phyloP scores from a whole-genome alignment of 805 yeast genomes.

The Zygoascus biomembranicola region DNA sequence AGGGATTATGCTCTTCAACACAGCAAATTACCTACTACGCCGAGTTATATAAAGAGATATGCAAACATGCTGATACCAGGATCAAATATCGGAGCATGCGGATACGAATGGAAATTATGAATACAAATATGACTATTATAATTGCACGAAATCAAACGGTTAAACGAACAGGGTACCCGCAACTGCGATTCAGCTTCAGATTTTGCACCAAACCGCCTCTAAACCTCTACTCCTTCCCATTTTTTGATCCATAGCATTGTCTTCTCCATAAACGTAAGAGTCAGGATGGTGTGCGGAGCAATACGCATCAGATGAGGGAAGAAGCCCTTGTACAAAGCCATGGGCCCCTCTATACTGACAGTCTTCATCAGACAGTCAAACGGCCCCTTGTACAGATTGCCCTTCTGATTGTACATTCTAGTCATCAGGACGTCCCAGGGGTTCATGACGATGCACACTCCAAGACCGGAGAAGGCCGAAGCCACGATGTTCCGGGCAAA shows the following conservation, averaged over 20 bases:
- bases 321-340: constrained; percentile 90
- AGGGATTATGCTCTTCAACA: too few species aligned
- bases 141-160: too few species aligned
- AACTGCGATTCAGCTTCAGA: too few species aligned
- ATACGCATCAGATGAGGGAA: constrained; percentile 86
- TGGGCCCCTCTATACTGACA: constrained; percentile 68
- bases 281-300: constrained; percentile 86
- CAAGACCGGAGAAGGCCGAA: constrained; percentile 74
- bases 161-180: too few species aligned
- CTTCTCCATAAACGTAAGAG: constrained; percentile 92
- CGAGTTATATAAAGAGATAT: too few species aligned
- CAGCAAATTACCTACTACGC: too few species aligned
- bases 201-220: too few species aligned
- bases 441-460: constrained; percentile 92
- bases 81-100: too few species aligned
- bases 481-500: constrained; percentile 64
- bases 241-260: constrained; percentile 57
- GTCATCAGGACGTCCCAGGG: constrained; percentile 96
- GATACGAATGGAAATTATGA: too few species aligned
- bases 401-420: constrained; percentile 90
- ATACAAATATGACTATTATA: too few species aligned
- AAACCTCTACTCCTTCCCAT: constrained; percentile 33
- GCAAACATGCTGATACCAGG: too few species aligned
- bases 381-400: constrained; percentile 77
- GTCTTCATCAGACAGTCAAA: constrained; percentile 85